phyloP scores from a whole-genome alignment of 2,329 filamentous ascomycete species.

The Lachnellula occidentalis region DNA sequence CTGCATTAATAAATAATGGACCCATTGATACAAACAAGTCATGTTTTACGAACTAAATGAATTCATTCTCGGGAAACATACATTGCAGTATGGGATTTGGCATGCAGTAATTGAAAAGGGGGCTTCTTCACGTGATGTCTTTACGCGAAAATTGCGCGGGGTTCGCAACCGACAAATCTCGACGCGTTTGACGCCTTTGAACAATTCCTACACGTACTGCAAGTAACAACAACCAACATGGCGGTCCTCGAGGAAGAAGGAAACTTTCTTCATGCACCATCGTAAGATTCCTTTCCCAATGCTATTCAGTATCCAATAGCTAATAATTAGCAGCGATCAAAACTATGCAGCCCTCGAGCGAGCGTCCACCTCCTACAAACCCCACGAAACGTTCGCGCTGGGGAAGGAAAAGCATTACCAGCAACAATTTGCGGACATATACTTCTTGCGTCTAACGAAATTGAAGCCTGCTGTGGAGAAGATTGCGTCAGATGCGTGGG shows the following conservation, averaged over 20 bases:
- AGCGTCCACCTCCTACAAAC: constrained; percentile 59
- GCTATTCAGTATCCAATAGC: background rate
- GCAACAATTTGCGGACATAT: constrained; percentile 97
- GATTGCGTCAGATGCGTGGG: constrained; percentile 71
- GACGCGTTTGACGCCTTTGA: background rate
- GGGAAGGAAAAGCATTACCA: constrained; percentile 70
- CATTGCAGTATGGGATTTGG: background rate
- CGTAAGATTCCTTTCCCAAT: constrained; percentile 35
- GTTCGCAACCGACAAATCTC: background rate
- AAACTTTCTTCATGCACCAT: constrained; percentile 43
- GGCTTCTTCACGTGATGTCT: background rate
- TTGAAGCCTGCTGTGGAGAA: constrained; percentile 79
- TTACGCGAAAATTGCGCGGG: background rate
- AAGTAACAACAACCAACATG: constrained; percentile 14
- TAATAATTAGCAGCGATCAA: constrained; percentile 14
- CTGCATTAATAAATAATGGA: background rate
- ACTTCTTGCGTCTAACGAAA: constrained; percentile 83
- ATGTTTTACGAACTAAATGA: background rate
- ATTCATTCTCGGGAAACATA: background rate
- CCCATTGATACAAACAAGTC: background rate
- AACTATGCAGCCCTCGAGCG: constrained; percentile 42
- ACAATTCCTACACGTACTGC: background rate
- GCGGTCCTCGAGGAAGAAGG: constrained; percentile 21
- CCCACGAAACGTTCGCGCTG: constrained; percentile 69
- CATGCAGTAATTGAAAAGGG: background rate